Evolutionary conservation across 2,329 filamentous ascomycete genomes (phyloP).

Genomic region (Microcyclospora tardicrescens): DNA sequence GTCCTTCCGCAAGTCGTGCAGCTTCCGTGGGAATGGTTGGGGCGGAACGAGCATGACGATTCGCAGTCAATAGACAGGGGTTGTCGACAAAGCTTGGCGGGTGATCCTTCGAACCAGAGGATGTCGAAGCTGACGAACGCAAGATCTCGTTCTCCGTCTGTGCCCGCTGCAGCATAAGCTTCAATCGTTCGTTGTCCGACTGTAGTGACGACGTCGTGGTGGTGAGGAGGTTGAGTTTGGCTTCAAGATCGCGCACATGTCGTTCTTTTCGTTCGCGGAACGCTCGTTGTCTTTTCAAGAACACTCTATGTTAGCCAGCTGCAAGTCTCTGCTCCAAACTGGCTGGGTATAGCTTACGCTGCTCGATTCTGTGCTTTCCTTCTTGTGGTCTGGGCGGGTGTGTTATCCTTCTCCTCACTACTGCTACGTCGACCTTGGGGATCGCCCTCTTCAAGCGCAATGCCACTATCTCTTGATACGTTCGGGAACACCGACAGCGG

Average conservation of each 20-base stretch:
- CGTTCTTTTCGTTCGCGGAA: constrained; percentile 94
- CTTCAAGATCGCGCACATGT: constrained; percentile 85
- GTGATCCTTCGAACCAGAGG: constrained; percentile 30
- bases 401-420: constrained; percentile 34
- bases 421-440: constrained; percentile 25
- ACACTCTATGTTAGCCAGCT: not conserved
- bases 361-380: constrained; percentile 61
- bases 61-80: constrained; percentile 12
- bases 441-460: constrained; percentile 25
- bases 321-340: not conserved
- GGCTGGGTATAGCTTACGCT: constrained; percentile 41
- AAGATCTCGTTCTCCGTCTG: constrained; percentile 89
- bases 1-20: constrained; percentile 9
- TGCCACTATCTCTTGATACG: constrained; percentile 31
- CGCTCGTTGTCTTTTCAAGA: constrained; percentile 61
- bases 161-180: constrained; percentile 68
- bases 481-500: constrained; percentile 16
- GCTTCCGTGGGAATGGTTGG: not conserved
- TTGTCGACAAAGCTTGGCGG: constrained; percentile 22
- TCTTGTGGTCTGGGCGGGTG: constrained; percentile 38
- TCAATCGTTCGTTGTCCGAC: constrained; percentile 76
- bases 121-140: constrained; percentile 55
- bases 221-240: constrained; percentile 67
- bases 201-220: constrained; percentile 58
- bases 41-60: constrained; percentile 8